phyloP scores from a whole-genome alignment of 2,329 filamentous ascomycete genomes.

The Colletotrichum sp. region DNA sequence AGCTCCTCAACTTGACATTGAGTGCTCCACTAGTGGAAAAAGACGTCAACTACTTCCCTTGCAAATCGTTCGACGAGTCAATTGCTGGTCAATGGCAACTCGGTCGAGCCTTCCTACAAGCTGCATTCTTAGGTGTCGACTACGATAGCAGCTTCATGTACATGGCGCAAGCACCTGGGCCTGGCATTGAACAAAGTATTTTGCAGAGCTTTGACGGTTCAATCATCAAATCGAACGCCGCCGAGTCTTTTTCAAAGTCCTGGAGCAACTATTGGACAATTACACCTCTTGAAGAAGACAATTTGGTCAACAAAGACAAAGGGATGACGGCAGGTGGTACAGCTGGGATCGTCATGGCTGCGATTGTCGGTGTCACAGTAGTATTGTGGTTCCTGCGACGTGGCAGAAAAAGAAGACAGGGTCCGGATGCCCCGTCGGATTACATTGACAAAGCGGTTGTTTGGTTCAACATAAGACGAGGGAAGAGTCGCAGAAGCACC shows the following conservation, averaged over 20 bases:
- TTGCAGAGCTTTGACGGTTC: not conserved
- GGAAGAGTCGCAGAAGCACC: not conserved
- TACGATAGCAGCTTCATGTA: conserved; percentile 20
- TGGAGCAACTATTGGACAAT: not conserved
- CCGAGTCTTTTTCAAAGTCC: not conserved
- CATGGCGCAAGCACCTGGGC: conserved; percentile 25
- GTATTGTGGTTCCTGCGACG: not conserved
- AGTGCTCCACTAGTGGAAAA: conserved; percentile 35
- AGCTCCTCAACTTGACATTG: conserved; percentile 44
- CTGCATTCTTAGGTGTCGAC: conserved; percentile 22
- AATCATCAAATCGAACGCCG: not conserved
- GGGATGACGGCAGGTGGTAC: not conserved
- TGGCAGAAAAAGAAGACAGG: not conserved
- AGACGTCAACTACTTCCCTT: conserved; percentile 24
- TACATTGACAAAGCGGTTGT: not conserved
- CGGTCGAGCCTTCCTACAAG: conserved; percentile 26
- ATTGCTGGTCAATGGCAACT: conserved; percentile 6
- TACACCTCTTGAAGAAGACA: not conserved
- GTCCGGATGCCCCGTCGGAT: not conserved
- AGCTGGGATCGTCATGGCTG: not conserved
- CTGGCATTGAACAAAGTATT: conserved; percentile 13
- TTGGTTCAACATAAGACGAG: not conserved
- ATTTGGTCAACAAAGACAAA: not conserved
- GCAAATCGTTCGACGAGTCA: not conserved
- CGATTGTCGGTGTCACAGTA: not conserved